These are phyloP conservation scores for Pulicaria dysenterica DNA, from an alignment of 129 eudicot genomes.

Conservation along the genomic window DNA sequence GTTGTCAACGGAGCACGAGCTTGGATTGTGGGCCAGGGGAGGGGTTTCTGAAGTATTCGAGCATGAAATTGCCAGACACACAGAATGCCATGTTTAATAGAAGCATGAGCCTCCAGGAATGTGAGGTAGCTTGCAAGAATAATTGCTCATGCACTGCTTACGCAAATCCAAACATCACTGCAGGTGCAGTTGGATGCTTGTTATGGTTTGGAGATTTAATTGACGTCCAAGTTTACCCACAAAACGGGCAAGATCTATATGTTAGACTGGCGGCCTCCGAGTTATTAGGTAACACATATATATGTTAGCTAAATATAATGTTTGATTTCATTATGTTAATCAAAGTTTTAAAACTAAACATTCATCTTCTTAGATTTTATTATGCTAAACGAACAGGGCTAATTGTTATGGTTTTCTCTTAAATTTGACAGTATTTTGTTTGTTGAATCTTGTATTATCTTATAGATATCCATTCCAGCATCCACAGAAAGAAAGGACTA, in stretches of 20 bases:
- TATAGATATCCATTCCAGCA: conserved; percentile 3
- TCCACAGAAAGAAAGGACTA: conserved; percentile 22
- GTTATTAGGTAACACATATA: conserved; percentile 13
- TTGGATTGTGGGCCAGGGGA: conserved; percentile 34
- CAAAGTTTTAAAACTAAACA: too few relatives aligned
- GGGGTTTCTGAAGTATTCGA: conserved; percentile 27
- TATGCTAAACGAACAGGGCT: too few relatives aligned
- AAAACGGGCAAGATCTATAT: conserved; percentile 39
- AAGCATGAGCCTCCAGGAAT: conserved; percentile 20
- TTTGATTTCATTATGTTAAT: too few relatives aligned
- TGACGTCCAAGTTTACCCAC: conserved; percentile 22
- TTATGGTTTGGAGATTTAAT: conserved; percentile 34
- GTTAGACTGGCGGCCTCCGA: conserved; percentile 37
- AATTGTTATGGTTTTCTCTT: neutral
- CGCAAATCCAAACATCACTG: conserved; percentile 31
- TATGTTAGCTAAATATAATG: neutral
- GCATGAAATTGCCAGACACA: conserved; percentile 39
- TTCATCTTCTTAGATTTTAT: too few relatives aligned
- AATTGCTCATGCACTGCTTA: conserved; percentile 39
- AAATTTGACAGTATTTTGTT: conserved; percentile 2
- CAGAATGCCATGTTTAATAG: conserved; percentile 8
- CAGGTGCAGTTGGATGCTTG: conserved; percentile 53
- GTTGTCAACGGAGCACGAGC: conserved; percentile 23
- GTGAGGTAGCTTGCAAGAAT: conserved; percentile 37
- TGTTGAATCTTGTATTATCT: neutral